Percentiles rank a stretch among this genome's conserved stretches.
phyloP scores from a whole-genome alignment of 768 basidiomycete species.

The Auricularia auricula-judae region DNA sequence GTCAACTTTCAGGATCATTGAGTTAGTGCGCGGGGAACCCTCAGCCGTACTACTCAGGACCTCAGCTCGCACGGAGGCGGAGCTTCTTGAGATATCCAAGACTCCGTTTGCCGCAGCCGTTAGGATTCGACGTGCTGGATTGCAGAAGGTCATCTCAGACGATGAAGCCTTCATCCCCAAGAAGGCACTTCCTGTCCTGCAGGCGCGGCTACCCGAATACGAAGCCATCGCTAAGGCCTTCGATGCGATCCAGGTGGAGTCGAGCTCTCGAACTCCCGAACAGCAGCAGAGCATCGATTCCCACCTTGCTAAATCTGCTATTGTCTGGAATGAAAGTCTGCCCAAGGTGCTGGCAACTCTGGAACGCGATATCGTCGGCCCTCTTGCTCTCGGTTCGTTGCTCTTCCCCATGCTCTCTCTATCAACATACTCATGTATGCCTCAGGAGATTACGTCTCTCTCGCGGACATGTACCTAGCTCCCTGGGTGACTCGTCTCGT shows the following conservation, averaged over 20 bases:
- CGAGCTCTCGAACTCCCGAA: slow-evolving; percentile 27
- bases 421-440: background rate
- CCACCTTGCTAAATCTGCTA: slow-evolving; percentile 39
- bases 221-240: slow-evolving; percentile 37
- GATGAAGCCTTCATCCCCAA: slow-evolving; percentile 50
- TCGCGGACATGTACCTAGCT: slow-evolving; percentile 72
- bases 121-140: slow-evolving; percentile 33
- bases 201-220: slow-evolving; percentile 36
- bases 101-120: slow-evolving; percentile 23
- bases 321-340: slow-evolving; percentile 43
- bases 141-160: slow-evolving; percentile 41
- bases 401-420: background rate
- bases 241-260: slow-evolving; percentile 29
- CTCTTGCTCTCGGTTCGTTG: slow-evolving; percentile 49
- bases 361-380: slow-evolving; percentile 50
- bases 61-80: slow-evolving; percentile 46
- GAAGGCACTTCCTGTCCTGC: slow-evolving; percentile 36
- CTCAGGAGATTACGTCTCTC: slow-evolving; percentile 69
- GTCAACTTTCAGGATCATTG: background rate
- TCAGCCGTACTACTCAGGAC: slow-evolving; percentile 44
- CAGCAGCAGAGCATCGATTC: slow-evolving; percentile 31
- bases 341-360: slow-evolving; percentile 35
- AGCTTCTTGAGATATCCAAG: slow-evolving; percentile 38
- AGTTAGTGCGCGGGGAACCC: background rate
- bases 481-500: slow-evolving; percentile 63